Conservation (phyloP, 225 moss, liverwort and hornwort species). For the Antitrichia curtipendula region DNA sequence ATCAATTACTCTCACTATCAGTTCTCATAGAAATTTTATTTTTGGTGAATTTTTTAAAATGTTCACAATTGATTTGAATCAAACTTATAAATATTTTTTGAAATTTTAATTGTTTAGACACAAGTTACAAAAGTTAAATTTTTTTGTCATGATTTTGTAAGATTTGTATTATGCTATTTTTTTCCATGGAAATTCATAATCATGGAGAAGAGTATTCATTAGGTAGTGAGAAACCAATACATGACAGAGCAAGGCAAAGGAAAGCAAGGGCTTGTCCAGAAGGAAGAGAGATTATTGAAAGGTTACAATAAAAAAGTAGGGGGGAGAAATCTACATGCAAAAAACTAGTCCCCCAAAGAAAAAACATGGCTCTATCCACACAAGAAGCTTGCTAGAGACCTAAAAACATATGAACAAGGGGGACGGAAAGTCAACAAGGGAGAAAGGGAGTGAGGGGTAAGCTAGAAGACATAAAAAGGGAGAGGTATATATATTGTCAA, state of each 20-base stretch:
- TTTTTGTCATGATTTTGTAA: neutral
- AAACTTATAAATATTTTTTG: neutral
- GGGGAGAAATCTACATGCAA: neutral
- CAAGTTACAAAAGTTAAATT: neutral
- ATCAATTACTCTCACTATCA: neutral
- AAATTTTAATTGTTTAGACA: neutral
- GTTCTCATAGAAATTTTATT: neutral
- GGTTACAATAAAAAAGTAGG: neutral
- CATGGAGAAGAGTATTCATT: accelerated
- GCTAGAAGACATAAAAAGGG: neutral
- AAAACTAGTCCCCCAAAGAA: neutral
- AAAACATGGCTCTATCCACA: neutral
- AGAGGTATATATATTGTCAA: too few relatives aligned
- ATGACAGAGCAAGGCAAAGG: accelerated
- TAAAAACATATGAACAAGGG: neutral
- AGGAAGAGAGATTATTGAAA: accelerated
- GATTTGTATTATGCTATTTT: neutral
- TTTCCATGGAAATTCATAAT: accelerated
- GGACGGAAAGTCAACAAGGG: neutral
- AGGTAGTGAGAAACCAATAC: neutral
- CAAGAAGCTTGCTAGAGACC: neutral
- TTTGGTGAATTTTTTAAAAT: neutral
- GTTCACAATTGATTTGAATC: neutral
- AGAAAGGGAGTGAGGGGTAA: accelerated
- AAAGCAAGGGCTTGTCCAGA: accelerated